Percentiles rank a stretch among this genome's conserved stretches.
phyloP scores from a whole-genome alignment of 805 yeast genomes.

The Metschnikowia dekortorum region DNA sequence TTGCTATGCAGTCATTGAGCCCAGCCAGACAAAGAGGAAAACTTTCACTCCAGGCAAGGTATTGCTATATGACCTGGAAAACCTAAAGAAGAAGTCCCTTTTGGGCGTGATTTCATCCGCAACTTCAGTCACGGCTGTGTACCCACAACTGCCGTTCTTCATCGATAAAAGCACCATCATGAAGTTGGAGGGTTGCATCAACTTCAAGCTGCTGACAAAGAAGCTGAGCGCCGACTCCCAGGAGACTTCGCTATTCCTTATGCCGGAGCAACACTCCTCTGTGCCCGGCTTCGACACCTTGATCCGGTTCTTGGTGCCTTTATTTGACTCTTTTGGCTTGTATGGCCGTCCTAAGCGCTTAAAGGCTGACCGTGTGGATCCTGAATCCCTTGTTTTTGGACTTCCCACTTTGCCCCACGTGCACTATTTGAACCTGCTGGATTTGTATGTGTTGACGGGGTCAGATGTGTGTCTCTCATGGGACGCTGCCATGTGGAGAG shows the following conservation, averaged over 20 bases:
- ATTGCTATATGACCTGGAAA: conserved; percentile 78
- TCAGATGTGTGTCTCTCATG: conserved; percentile 28
- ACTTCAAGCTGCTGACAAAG: conserved; percentile 45
- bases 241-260: conserved; percentile 40
- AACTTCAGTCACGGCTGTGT: conserved; percentile 77
- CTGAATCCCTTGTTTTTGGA: conserved; percentile 42
- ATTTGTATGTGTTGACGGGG: conserved; percentile 22
- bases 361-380: conserved; percentile 40
- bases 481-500: conserved; percentile 36
- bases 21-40: conserved; percentile 50
- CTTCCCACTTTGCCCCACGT: conserved; percentile 44
- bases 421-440: conserved; percentile 37
- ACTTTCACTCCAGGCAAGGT: conserved; percentile 58
- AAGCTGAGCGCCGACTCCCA: conserved; percentile 26
- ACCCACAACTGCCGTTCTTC: conserved; percentile 77
- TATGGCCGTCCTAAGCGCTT: conserved; percentile 43
- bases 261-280: conserved; percentile 42
- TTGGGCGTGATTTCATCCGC: conserved; percentile 78
- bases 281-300: conserved; percentile 49
- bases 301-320: conserved; percentile 39
- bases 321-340: conserved; percentile 40
- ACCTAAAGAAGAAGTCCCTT: conserved; percentile 61
- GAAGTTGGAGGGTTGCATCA: conserved; percentile 79
- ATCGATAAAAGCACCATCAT: conserved; percentile 86
- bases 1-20: conserved; percentile 86